Percentiles rank a stretch among this genome's conserved stretches.
Conservation (phyloP, 805 yeast genomes). For the Zygosaccharomyces rouxii region DNA sequence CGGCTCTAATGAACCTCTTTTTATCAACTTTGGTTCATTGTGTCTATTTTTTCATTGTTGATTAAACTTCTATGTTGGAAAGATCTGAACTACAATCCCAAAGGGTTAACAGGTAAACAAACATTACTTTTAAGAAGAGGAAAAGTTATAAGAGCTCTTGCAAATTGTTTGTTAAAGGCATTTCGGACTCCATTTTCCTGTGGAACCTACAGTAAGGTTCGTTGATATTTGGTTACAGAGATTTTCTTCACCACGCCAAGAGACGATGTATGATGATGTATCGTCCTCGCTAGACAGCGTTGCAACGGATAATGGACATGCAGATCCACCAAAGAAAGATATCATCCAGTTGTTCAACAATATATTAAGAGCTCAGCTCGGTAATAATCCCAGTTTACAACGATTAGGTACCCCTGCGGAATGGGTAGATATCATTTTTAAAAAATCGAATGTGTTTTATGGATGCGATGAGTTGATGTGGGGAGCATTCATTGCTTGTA, state of each 20-base stretch:
- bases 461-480: constrained; percentile 29
- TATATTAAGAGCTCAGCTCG: constrained; percentile 7
- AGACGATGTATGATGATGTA: constrained; percentile 2
- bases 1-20: not conserved
- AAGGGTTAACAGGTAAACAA: constrained; percentile 1
- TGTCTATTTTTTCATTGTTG: constrained; percentile 2
- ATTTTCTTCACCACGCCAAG: not conserved
- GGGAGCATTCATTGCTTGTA: constrained; percentile 28
- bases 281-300: not conserved
- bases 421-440: constrained; percentile 23
- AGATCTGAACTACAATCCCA: not conserved
- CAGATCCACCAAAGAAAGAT: not conserved
- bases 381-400: constrained; percentile 3
- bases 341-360: constrained; percentile 14
- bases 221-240: no score
- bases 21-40: not conserved
- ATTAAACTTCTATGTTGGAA: not conserved
- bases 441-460: constrained; percentile 22
- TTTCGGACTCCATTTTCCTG: not conserved
- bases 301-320: constrained; percentile 1
- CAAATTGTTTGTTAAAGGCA: not conserved
- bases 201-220: not conserved
- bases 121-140: not conserved
- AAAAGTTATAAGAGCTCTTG: not conserved
- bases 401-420: constrained; percentile 11